These are phyloP conservation scores for Agaricus sinodeliciosus DNA, from an alignment of 768 basidiomycete species.

Conservation along the genomic window DNA sequence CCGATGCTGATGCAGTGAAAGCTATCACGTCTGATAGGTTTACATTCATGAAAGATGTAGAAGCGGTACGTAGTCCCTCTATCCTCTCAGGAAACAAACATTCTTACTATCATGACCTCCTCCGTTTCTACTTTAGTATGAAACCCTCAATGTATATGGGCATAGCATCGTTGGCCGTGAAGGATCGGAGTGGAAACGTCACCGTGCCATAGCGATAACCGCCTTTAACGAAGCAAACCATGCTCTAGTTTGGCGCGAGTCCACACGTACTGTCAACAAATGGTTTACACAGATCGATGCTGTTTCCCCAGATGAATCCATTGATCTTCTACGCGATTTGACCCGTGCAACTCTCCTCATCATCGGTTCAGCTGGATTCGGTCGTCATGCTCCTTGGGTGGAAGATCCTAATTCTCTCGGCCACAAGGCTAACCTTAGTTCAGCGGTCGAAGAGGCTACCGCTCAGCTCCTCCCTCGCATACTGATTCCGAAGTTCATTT, in stretches of 20 bases:
- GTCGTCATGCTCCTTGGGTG: constrained; percentile 26
- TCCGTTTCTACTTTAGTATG: no score
- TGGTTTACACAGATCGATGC: constrained; percentile 34
- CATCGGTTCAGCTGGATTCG: constrained; percentile 36
- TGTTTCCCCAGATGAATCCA: background rate
- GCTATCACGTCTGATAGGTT: constrained; percentile 23
- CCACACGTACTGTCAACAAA: constrained; percentile 30
- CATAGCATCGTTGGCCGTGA: constrained; percentile 35
- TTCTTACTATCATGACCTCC: background rate
- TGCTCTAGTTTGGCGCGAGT: constrained; percentile 43
- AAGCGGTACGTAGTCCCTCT: constrained; percentile 20
- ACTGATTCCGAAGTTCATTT: constrained; percentile 28
- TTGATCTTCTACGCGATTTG: constrained; percentile 20
- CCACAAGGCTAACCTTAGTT: constrained; percentile 27
- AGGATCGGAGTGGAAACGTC: constrained; percentile 41
- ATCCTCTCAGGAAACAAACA: background rate
- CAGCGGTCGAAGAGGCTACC: constrained; percentile 25
- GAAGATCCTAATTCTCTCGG: constrained; percentile 24
- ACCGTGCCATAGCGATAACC: constrained; percentile 36
- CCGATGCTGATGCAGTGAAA: constrained; percentile 37
- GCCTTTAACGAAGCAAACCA: constrained; percentile 49
- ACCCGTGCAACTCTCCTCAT: constrained; percentile 31
- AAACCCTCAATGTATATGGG: constrained; percentile 39
- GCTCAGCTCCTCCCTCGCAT: constrained; percentile 21
- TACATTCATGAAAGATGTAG: constrained; percentile 33